Percentiles rank a stretch among this genome's conserved stretches.
phyloP scores from a whole-genome alignment of 169 alveolate species.

The Eimeria necatrix region DNA sequence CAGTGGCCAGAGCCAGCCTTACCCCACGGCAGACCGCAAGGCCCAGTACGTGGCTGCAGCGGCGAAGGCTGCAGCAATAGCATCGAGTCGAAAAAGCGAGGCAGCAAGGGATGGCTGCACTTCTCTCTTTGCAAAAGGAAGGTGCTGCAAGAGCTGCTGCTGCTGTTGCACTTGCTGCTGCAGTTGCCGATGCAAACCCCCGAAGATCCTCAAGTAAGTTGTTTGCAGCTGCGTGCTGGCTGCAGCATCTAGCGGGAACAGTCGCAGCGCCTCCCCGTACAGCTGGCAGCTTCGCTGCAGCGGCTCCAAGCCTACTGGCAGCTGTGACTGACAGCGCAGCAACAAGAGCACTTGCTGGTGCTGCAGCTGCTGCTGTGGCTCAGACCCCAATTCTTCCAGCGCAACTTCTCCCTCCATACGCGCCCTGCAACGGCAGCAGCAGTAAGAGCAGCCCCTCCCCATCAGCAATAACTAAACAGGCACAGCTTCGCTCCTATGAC shows the following conservation, averaged over 20 bases:
- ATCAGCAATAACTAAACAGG: no score
- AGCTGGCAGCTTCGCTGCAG: background rate
- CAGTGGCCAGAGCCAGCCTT: background rate
- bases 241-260: background rate
- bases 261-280: conserved; percentile 22
- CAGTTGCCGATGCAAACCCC: background rate
- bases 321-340: background rate
- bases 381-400: background rate
- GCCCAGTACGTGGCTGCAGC: background rate
- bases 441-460: background rate
- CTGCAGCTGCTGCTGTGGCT: background rate
- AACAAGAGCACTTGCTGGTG: conserved; percentile 11
- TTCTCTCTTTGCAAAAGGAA: background rate
- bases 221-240: background rate
- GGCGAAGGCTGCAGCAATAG: conserved; percentile 23
- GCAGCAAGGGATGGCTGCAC: background rate
- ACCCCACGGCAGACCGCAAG: conserved; percentile 2
- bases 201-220: background rate
- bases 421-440: background rate
- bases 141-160: background rate
- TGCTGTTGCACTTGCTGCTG: background rate
- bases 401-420: background rate
- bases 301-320: background rate
- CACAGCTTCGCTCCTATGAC: no score
- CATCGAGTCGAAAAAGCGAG: background rate